Conservation (phyloP, 371 early-diverging fungal genomes). For the Actinomucor elegans region DNA sequence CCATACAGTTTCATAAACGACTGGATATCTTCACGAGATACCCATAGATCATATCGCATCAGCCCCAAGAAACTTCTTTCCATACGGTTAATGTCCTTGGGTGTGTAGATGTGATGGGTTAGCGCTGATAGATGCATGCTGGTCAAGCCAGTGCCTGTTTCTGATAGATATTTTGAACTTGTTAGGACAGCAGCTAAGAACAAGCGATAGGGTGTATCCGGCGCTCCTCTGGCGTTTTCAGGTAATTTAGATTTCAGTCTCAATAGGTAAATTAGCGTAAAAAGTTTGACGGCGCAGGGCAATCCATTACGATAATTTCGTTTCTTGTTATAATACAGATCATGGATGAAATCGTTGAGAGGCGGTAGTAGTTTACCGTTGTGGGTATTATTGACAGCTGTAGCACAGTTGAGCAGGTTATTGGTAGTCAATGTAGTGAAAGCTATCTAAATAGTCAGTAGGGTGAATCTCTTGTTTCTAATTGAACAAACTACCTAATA, state of each 20-base stretch:
- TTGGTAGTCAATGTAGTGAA: conserved; percentile 16
- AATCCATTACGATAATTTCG: neutral
- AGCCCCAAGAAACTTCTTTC: conserved; percentile 63
- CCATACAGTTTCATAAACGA: conserved; percentile 23
- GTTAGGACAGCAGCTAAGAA: conserved; percentile 64
- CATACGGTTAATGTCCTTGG: conserved; percentile 61
- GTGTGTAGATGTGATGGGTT: conserved; percentile 52
- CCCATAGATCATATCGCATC: conserved; percentile 30
- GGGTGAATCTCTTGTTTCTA: neutral
- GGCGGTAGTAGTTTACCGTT: conserved; percentile 16
- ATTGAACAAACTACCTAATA: conserved; percentile 11
- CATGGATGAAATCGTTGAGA: conserved; percentile 9
- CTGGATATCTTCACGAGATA: conserved; percentile 21
- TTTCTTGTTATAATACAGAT: neutral
- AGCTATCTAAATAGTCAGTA: neutral
- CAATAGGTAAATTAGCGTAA: conserved; percentile 61
- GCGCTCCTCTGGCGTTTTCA: conserved; percentile 53
- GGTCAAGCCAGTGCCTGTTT: conserved; percentile 24
- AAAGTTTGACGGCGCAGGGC: conserved; percentile 13
- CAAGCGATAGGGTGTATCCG: conserved; percentile 66
- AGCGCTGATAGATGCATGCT: conserved; percentile 40
- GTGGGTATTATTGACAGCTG: neutral
- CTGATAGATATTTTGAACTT: conserved; percentile 48
- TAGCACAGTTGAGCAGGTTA: conserved; percentile 11
- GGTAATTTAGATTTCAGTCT: conserved; percentile 58